Percentiles rank a stretch among this genome's conserved stretches.
Evolutionary conservation across 176 grass and related monocot genomes (phyloP).

Genomic region (Musa acuminata): DNA sequence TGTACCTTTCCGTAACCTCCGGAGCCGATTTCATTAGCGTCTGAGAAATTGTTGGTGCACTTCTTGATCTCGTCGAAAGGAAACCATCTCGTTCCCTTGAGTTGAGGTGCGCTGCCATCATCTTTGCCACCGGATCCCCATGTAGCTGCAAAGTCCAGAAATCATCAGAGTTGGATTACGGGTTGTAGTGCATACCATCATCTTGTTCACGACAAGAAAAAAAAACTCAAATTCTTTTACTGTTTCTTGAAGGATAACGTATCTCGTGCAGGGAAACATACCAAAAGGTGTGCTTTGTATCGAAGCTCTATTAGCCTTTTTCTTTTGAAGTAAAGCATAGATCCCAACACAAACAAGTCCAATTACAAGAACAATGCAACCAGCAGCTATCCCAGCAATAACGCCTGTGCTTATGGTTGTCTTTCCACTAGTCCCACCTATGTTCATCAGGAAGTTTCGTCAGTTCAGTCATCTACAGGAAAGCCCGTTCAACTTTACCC

Average conservation of each 20-base stretch:
- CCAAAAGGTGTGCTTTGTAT: slow-evolving; percentile 56
- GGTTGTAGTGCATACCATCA: no score
- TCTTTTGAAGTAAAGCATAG: slow-evolving; percentile 68
- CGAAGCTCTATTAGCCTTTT: slow-evolving; percentile 23
- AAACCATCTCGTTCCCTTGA: slow-evolving; percentile 59
- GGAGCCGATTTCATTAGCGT: slow-evolving; percentile 44
- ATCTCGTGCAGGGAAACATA: slow-evolving; percentile 15
- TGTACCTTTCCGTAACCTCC: slow-evolving; percentile 74
- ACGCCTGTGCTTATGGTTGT: slow-evolving; percentile 33
- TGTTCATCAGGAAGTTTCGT: slow-evolving; percentile 13
- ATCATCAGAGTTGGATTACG: background rate
- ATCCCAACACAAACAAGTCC: slow-evolving; percentile 46
- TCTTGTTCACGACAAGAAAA: no score
- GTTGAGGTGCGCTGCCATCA: slow-evolving; percentile 35
- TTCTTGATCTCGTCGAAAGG: slow-evolving; percentile 54
- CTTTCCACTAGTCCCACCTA: slow-evolving; percentile 29
- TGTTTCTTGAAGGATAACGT: no score
- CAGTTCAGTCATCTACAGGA: background rate
- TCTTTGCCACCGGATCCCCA: slow-evolving; percentile 43
- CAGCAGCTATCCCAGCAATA: slow-evolving; percentile 56
- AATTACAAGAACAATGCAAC: slow-evolving; percentile 47
- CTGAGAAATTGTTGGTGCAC: slow-evolving; percentile 62
- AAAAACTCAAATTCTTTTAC: no score
- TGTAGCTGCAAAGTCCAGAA: slow-evolving; percentile 35
- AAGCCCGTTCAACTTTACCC: background rate